Percentiles rank a stretch among this genome's conserved stretches.
These are phyloP conservation scores for Coelastrella sp. DNA, from an alignment of 139 green algal genomes.

Conservation along the genomic window DNA sequence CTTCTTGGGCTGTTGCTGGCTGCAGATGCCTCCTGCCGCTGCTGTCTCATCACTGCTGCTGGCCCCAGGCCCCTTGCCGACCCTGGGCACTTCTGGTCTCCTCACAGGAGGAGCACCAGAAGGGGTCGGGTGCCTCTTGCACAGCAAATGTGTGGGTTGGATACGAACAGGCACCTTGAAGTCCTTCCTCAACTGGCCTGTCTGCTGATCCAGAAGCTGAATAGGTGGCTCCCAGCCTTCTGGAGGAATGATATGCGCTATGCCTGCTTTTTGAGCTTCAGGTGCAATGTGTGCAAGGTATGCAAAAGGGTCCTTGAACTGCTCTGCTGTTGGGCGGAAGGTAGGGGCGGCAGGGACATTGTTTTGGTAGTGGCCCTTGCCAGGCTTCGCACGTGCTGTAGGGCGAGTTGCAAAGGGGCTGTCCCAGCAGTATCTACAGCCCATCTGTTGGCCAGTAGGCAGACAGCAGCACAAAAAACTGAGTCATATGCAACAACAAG, in stretches of 20 bases:
- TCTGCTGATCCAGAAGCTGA: conserved; percentile 35
- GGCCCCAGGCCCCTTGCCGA: background rate
- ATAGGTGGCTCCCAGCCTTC: conserved; percentile 68
- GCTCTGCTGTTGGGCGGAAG: conserved; percentile 81
- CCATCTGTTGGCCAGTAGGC: background rate
- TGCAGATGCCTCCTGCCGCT: background rate
- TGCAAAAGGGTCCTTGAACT: conserved; percentile 85
- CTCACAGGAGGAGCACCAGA: conserved; percentile 12
- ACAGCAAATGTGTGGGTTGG: conserved; percentile 48
- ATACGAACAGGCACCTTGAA: conserved; percentile 35
- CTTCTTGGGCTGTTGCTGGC: background rate
- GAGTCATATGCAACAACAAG: no score
- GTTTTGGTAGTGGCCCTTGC: conserved; percentile 41
- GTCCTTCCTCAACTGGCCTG: conserved; percentile 33
- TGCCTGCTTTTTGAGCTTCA: conserved; percentile 77
- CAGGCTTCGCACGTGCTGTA: conserved; percentile 42
- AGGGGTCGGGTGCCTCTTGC: conserved; percentile 24
- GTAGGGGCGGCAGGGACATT: conserved; percentile 66
- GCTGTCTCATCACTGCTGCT: background rate
- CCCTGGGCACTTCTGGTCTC: background rate
- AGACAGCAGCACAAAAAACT: background rate
- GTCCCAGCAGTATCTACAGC: conserved; percentile 35
- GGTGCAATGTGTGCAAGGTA: conserved; percentile 82
- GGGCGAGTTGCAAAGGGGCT: conserved; percentile 49
- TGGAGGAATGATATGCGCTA: conserved; percentile 92